phyloP scores from a whole-genome alignment of 129 eudicot genomes.

The Smallanthus sonchifolius region DNA sequence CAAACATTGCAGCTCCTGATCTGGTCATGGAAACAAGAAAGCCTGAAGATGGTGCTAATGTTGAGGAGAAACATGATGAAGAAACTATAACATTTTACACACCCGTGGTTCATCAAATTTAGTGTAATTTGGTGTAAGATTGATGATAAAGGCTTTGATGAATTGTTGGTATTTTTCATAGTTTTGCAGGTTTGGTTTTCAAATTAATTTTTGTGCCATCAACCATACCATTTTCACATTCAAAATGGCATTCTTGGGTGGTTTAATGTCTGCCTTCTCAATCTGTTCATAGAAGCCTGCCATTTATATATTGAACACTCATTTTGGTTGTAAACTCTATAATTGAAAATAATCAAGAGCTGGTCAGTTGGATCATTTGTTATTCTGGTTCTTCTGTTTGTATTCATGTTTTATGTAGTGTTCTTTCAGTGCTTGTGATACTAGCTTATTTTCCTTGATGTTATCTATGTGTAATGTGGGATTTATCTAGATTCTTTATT shows the following conservation, averaged over 20 bases:
- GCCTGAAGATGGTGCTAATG: slow-evolving; percentile 31
- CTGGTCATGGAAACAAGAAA: slow-evolving; percentile 22
- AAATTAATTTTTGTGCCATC: neutral
- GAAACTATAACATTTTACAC: slow-evolving; percentile 27
- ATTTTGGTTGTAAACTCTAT: neutral
- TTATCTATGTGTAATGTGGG: neutral
- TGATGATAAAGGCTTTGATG: neutral
- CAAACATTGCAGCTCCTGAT: slow-evolving; percentile 8
- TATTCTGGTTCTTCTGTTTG: neutral
- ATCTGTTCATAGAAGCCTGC: neutral
- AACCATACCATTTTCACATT: neutral
- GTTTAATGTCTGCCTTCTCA: neutral
- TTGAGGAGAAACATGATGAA: slow-evolving; percentile 28
- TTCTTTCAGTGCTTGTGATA: neutral
- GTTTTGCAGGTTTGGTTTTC: slow-evolving; percentile 25
- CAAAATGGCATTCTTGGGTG: too few species aligned
- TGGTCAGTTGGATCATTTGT: neutral
- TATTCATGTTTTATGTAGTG: neutral
- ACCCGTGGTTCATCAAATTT: slow-evolving; percentile 9
- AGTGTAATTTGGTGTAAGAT: slow-evolving; percentile 12
- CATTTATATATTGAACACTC: neutral
- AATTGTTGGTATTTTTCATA: neutral
- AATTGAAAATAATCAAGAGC: neutral
- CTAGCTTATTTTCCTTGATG: neutral
- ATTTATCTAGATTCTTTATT: neutral